phyloP scores from a whole-genome alignment of 148 eudicot genomes.

The Amaranthus cruentus region DNA sequence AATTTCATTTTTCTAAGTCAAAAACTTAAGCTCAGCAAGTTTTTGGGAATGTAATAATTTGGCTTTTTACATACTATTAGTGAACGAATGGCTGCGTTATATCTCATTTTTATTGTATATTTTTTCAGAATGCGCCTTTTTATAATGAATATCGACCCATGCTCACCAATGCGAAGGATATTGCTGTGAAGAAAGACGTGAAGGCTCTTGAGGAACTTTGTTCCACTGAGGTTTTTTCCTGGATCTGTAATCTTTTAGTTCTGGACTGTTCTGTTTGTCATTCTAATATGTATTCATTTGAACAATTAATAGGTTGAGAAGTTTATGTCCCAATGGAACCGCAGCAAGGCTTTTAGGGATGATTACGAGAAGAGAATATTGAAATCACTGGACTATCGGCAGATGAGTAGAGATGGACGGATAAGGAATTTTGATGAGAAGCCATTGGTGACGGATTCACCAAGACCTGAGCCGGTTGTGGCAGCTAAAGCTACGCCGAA shows the following conservation, averaged over 20 bases:
- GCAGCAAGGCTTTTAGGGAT: constrained; percentile 55
- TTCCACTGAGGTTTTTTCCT: constrained; percentile 37
- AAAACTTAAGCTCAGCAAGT: no score
- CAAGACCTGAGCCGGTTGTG: constrained; percentile 30
- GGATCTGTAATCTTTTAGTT: background rate
- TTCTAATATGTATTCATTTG: constrained; percentile 5
- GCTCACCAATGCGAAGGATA: constrained; percentile 29
- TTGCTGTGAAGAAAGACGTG: constrained; percentile 53
- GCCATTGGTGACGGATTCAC: constrained; percentile 50
- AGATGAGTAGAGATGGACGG: constrained; percentile 77
- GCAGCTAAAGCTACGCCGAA: constrained; percentile 33
- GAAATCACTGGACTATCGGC: constrained; percentile 60
- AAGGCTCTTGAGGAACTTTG: constrained; percentile 38
- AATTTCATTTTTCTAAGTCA: no score
- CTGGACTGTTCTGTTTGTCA: background rate
- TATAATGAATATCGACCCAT: constrained; percentile 26
- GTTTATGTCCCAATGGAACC: constrained; percentile 67
- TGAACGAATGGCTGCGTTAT: no score
- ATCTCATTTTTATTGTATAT: background rate
- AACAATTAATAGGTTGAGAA: constrained; percentile 46
- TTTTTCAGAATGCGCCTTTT: constrained; percentile 38
- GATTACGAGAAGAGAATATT: constrained; percentile 75
- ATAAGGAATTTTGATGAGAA: constrained; percentile 77
- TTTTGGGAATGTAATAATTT: no score
- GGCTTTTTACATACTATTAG: no score